Evolutionary conservation across 2,329 filamentous ascomycete species (phyloP).

Genomic region (Apiospora saccharicola): DNA sequence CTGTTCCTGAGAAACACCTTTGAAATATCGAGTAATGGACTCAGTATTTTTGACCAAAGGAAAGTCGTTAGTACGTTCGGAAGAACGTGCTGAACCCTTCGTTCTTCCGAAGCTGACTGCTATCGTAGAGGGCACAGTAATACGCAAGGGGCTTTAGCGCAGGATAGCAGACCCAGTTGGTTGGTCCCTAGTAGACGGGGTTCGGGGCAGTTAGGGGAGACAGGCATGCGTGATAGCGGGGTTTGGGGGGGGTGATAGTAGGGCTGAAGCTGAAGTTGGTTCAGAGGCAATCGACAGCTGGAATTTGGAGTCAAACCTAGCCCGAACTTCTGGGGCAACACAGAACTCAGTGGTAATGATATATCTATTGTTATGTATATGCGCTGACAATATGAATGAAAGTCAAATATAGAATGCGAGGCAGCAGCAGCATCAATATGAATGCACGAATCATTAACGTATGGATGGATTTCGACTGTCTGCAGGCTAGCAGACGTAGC

Average conservation of each 20-base stretch:
- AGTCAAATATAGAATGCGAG: not conserved
- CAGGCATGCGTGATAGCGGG: slow-evolving; percentile 4
- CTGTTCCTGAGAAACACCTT: not conserved
- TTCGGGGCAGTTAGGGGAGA: not conserved
- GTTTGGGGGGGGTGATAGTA: not conserved
- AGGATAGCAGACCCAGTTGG: not conserved
- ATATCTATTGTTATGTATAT: not conserved
- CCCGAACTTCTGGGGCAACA: not conserved
- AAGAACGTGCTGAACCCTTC: slow-evolving; percentile 11
- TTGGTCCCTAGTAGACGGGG: slow-evolving; percentile 9
- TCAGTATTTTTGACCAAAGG: not conserved
- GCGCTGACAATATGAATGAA: not conserved
- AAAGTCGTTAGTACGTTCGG: not conserved
- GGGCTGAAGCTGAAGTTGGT: not conserved
- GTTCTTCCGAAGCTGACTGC: slow-evolving; percentile 13
- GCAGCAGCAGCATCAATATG: not conserved
- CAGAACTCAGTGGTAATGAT: not conserved
- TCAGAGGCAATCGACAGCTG: not conserved
- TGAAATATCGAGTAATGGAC: not conserved
- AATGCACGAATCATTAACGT: not conserved
- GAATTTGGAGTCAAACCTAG: not conserved
- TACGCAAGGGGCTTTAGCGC: slow-evolving; percentile 3
- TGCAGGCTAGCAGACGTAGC: not conserved
- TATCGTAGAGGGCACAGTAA: slow-evolving; percentile 13
- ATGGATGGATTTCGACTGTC: not conserved